These are phyloP conservation scores for Limnomonas spitsbergensis DNA, from an alignment of 139 green algal species.

Conservation along the genomic window DNA sequence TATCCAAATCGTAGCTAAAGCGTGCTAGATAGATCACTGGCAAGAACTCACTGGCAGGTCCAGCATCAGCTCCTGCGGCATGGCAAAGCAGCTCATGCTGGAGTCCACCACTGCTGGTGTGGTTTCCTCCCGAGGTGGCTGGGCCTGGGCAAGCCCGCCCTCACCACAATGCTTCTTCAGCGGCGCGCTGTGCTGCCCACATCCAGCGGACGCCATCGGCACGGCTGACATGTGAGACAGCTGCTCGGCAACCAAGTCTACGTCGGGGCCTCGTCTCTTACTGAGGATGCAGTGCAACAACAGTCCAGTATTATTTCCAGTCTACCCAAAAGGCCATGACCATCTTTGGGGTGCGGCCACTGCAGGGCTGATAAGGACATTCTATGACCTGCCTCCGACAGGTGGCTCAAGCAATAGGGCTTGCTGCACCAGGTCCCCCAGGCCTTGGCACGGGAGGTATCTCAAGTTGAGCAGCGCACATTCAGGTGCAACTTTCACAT, in stretches of 20 bases:
- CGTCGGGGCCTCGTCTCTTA: slow-evolving; percentile 10
- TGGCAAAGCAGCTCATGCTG: background rate
- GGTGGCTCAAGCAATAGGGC: too few species aligned
- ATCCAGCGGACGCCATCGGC: background rate
- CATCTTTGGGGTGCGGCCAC: too few species aligned
- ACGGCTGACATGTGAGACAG: background rate
- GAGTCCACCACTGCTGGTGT: background rate
- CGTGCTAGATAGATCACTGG: too few species aligned
- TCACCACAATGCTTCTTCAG: background rate
- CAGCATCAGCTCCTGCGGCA: background rate
- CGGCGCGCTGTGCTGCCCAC: background rate
- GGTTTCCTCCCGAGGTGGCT: background rate
- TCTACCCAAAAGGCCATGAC: too few species aligned
- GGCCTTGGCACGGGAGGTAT: too few species aligned
- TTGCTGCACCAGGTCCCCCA: too few species aligned
- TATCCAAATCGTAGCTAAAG: too few species aligned
- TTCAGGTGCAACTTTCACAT: too few species aligned
- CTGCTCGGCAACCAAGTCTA: slow-evolving; percentile 12
- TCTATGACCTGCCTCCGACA: too few species aligned
- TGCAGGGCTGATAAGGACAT: too few species aligned
- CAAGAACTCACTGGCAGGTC: background rate
- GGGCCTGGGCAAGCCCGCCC: background rate
- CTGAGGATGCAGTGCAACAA: background rate
- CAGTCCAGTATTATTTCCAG: too few species aligned
- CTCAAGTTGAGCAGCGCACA: too few species aligned